Base-by-base conservation (phyloP, 2,329 filamentous ascomycete species). In the Scytalidium sp. region DNA sequence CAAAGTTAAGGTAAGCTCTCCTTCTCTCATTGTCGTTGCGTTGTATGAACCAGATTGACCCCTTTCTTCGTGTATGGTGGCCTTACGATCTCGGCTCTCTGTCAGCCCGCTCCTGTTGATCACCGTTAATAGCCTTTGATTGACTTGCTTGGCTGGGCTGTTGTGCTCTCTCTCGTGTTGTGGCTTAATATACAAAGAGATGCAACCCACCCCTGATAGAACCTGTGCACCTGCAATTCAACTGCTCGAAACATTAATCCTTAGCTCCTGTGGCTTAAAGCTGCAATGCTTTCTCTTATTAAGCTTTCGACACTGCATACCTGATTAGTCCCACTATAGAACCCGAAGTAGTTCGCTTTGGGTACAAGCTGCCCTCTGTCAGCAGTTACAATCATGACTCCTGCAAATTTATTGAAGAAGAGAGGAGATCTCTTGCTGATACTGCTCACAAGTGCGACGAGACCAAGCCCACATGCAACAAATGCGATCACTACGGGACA, bases 1-100 rank as follows among this genome's bases (percentile, higher is more conserved):
- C 32, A 67, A 66, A 49, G 59, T 68, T 49, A 68, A 67, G 63
- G 64, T 67, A 60, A 47, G 60, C n/a, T 29, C 17, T 45, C 39
- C 19, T 6, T 1, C 22, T 21, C 21, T 41, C 23, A 42, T 25
- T 22, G 13, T 27, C 7, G 25, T 7, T 27, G 25, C 25, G 13
- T 27, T 27, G 25, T 27, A 13, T 40, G 19, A 39, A 15, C 45
- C 13, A 19, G 17, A 42, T 45, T 23, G 27, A 45, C 11, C 9
- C 43, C 22, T 29, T 41, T n/a, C 25, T 20, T 6, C n/a, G 23
- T 20, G 25, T 17, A 36, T 41, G 27, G 48, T 50, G 41, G n/a
- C n/a, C n/a, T 36, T 5, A 36, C 32, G 5, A n/a, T n/a, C 17
- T 7, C 17, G 13, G 6, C 32, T 15, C 32, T 36, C 17, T 6